Base-by-base conservation (phyloP, 2,329 filamentous ascomycete genomes). In the Dendrostoma leiphaemia region DNA sequence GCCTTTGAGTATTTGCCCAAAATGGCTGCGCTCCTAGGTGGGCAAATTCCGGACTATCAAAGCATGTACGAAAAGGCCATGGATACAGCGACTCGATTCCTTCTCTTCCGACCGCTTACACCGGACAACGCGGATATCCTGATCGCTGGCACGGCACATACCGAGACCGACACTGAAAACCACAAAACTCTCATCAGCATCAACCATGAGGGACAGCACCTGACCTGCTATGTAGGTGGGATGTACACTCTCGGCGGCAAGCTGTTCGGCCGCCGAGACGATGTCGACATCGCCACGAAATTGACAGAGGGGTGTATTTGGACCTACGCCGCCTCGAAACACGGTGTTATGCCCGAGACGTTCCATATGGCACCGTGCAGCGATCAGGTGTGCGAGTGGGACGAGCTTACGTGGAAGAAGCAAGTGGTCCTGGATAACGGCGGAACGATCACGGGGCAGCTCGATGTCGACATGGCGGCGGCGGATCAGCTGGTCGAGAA, bases 51-150 rank as follows among this genome's bases (percentile, higher is more conserved):
- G 21, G 66, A 81, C 55, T 88, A 88, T 64, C 73, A 75, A 43
- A 71, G 66, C 35, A 82, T 89, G 75, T 67, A 88, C 65, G 72
- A 79, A 53, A 70, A 67, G 15, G 78, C 82, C 19, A 78, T 85
- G 41, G 75, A 81, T 15, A 71, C 78, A 0, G 79, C 78, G 2
- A 79, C 80, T 43, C 67, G 80, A 44, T 69, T 86, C 56, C 71
- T 88, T 2, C 75, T 89, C 48, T 88, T 83, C 67, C 77, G 81
- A 3, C 86, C 86, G 0, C 80, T 86, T 74, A 77, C 78, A 2
- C 79, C 78, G 0, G 69, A 71, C 4, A 76, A 78, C 44, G 74
- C 76, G 2, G 74, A 84, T 54, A 79, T 88, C 19, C 73, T 88
- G 7, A 67, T 87, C 3, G 74, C 83, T 0, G 84, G 63, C 17